Percentiles rank a stretch among this genome's conserved stretches.
phyloP scores from a whole-genome alignment of 2,329 filamentous ascomycete species.

The Fusarium fujikuroi region DNA sequence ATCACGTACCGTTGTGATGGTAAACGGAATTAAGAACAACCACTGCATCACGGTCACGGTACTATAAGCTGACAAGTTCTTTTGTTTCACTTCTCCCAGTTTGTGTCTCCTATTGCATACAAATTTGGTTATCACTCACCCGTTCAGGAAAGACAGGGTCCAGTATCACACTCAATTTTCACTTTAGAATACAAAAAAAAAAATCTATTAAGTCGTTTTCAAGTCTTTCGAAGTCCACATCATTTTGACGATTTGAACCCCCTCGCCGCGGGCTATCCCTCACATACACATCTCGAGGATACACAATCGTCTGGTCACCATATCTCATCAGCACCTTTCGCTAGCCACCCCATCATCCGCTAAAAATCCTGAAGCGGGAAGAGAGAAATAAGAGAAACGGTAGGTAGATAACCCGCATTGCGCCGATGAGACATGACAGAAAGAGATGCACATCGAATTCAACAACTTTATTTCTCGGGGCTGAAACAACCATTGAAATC shows the following conservation, averaged over 20 bases:
- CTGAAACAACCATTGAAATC: constrained; percentile 4
- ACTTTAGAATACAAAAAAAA: constrained; percentile 30
- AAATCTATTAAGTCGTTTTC: constrained; percentile 44
- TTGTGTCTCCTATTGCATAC: neutral
- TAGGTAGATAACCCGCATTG: neutral
- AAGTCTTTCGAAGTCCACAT: constrained; percentile 35
- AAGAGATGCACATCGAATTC: neutral
- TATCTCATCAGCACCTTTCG: constrained; percentile 8
- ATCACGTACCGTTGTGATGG: neutral
- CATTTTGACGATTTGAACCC: constrained; percentile 27
- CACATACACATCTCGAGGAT: constrained; percentile 11
- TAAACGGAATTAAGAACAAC: neutral
- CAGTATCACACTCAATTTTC: neutral
- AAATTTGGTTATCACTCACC: neutral
- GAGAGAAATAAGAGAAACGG: neutral
- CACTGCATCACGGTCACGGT: neutral
- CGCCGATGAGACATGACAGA: neutral
- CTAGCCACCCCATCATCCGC: neutral
- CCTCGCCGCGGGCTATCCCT: constrained; percentile 7
- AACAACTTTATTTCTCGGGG: constrained; percentile 7
- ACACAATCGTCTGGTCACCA: constrained; percentile 5
- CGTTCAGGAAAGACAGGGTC: neutral
- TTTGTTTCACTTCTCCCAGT: neutral
- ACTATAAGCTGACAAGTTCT: neutral
- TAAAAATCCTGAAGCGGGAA: neutral